Evolutionary conservation across 2,329 filamentous ascomycete genomes (phyloP).

Genomic region (Colletotrichum australisinense): DNA sequence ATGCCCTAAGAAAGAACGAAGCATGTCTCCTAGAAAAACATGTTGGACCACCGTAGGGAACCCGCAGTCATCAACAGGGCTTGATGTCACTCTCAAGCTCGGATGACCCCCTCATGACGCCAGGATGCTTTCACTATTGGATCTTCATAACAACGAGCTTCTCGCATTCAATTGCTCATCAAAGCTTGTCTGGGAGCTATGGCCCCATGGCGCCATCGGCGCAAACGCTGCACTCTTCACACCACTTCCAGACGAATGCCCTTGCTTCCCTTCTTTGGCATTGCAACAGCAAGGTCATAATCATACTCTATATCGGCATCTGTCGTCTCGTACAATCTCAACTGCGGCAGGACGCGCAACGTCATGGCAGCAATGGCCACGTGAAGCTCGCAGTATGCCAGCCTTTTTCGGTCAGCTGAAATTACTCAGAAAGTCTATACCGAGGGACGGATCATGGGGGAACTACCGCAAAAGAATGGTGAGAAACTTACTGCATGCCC

Average conservation of each 20-base stretch:
- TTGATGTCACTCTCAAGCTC: neutral
- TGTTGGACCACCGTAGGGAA: neutral
- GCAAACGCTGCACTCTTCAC: neutral
- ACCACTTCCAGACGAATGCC: slow-evolving; percentile 16
- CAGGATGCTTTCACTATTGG: neutral
- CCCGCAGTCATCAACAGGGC: neutral
- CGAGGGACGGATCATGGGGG: neutral
- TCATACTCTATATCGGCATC: slow-evolving; percentile 42
- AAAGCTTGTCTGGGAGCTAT: neutral
- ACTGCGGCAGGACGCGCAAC: slow-evolving; percentile 39
- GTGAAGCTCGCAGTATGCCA: slow-evolving; percentile 45
- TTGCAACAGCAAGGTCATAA: slow-evolving; percentile 39
- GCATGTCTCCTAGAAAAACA: no score
- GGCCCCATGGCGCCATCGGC: neutral
- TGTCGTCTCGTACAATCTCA: slow-evolving; percentile 43
- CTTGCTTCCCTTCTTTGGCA: slow-evolving; percentile 32
- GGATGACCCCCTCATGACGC: neutral
- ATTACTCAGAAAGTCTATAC: neutral
- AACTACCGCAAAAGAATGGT: slow-evolving; percentile 27
- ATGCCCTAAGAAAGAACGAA: no score
- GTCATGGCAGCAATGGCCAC: slow-evolving; percentile 16
- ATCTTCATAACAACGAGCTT: neutral
- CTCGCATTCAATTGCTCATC: neutral
- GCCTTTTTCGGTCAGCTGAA: slow-evolving; percentile 34
- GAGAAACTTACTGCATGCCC: slow-evolving; percentile 36